Evolutionary conservation across 495 filamentous ascomycete species (phyloP).

Genomic region (Evernia prunastri): DNA sequence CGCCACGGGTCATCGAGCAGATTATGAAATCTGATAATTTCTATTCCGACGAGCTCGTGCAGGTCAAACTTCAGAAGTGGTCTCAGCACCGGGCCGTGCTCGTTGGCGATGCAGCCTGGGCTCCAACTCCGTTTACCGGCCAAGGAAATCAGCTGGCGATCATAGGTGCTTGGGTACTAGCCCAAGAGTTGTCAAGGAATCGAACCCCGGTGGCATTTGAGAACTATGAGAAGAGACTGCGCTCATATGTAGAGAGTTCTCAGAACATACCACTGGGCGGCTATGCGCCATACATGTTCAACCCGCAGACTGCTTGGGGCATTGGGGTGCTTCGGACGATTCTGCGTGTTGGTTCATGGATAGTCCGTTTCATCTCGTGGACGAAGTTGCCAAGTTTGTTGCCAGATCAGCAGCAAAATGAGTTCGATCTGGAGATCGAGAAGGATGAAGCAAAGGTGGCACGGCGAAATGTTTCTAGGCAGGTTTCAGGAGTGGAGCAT

Average conservation of each 20-base stretch:
- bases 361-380: slow-evolving; percentile 8
- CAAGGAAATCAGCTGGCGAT: slow-evolving; percentile 25
- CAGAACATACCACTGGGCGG: slow-evolving; percentile 23
- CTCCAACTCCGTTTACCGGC: slow-evolving; percentile 24
- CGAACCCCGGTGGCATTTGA: slow-evolving; percentile 21
- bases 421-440: slow-evolving; percentile 13
- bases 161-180: slow-evolving; percentile 25
- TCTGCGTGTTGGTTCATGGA: slow-evolving; percentile 3
- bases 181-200: slow-evolving; percentile 19
- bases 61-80: slow-evolving; percentile 25
- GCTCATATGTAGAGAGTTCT: slow-evolving; percentile 21
- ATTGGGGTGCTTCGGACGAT: slow-evolving; percentile 21
- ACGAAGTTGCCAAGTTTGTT: background rate
- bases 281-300: slow-evolving; percentile 21
- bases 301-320: slow-evolving; percentile 22
- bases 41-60: slow-evolving; percentile 25
- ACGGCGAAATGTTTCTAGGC: slow-evolving; percentile 5
- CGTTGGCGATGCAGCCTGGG: slow-evolving; percentile 24
- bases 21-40: slow-evolving; percentile 24
- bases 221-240: slow-evolving; percentile 21
- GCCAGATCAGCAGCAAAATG: background rate
- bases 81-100: slow-evolving; percentile 22
- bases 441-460: slow-evolving; percentile 9
- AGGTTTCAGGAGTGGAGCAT: too few species aligned
- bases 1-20: slow-evolving; percentile 21